Base-by-base conservation (phyloP, 2,329 filamentous ascomycete genomes). In the Claviceps sorghi region DNA sequence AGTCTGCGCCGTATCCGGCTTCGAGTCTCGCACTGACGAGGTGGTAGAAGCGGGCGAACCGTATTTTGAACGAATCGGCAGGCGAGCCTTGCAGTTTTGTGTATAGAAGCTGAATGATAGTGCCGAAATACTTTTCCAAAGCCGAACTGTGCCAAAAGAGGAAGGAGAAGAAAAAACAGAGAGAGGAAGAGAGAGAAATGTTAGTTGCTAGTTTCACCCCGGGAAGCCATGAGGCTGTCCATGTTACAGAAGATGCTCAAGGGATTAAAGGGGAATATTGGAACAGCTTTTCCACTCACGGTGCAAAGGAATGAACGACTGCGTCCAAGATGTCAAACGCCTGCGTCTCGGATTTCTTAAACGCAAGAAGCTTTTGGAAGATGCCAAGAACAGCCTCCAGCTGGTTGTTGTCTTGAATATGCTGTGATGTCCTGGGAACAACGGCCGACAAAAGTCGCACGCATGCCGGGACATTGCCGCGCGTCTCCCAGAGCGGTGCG, bases 31-130 rank as follows among this genome's bases (percentile, higher is more conserved):
- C 87, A 32, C 87, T 88, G 52, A 97, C 79, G 57, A 96, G 82
- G 67, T 98, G 91, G 67, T 94, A 98, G 74, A 98, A 94, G 36
- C 89, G 84, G 51, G 90, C 86, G 65, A 98, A 96, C 51, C 89
- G 84, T 52, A 88, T 73, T 60, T 89, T 86, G 68, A 95, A 86
- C 47, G 82, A 85, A 60, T 97, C 91, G 0, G 90, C 73, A 6
- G 76, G 72, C 38, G 69, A 72, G 46, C 83, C 70, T 78, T 93
- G 69, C 70, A 88, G 70, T 74, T 84, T 73, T 72, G 82, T 86
- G 64, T 96, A 84, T 62, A 97, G 78, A 42, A 97, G 78, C 54
- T 83, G 82, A 53, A 97, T 75, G 54, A 98, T 86, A 1, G 83
- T 81, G 9, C 78, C 74, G 64, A 94, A 94, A 68, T 89, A 95